phyloP scores from a whole-genome alignment of 371 early-diverging fungal species.

The Thermomucor indicae-seudaticae region DNA sequence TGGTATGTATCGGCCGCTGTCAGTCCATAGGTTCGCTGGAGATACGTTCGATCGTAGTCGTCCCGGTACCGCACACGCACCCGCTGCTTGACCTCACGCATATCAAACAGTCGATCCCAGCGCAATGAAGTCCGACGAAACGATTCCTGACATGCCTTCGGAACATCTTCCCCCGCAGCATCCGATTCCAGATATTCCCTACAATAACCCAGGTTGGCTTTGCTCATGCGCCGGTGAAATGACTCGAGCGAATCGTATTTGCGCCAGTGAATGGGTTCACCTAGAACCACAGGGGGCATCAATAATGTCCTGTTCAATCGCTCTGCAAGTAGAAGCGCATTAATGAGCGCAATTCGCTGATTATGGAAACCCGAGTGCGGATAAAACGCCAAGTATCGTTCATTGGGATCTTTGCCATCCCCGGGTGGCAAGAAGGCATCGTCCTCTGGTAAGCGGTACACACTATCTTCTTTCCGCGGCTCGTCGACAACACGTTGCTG shows the following conservation, averaged over 20 bases:
- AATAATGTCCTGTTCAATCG: constrained; percentile 51
- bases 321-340: constrained; percentile 48
- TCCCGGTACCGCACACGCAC: constrained; percentile 26
- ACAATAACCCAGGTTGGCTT: constrained; percentile 9
- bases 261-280: constrained; percentile 40
- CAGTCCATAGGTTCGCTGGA: constrained; percentile 22
- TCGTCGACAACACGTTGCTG: neutral
- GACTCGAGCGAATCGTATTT: constrained; percentile 31
- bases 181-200: constrained; percentile 4
- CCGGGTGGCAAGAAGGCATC: constrained; percentile 11
- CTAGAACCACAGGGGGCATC: constrained; percentile 49
- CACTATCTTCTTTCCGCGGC: constrained; percentile 9
- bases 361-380: constrained; percentile 65
- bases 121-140: constrained; percentile 31
- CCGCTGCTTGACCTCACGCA: constrained; percentile 18
- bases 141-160: constrained; percentile 23
- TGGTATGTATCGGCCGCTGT: constrained; percentile 18
- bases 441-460: constrained; percentile 9
- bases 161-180: constrained; percentile 2
- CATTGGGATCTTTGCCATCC: constrained; percentile 10
- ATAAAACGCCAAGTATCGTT: constrained; percentile 47
- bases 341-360: constrained; percentile 53
- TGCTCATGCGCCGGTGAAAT: constrained; percentile 23
- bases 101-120: constrained; percentile 37
- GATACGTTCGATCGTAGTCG: constrained; percentile 13